Conservation (phyloP, 495 filamentous ascomycete species). For the Hypomontagnella monticulosa region DNA sequence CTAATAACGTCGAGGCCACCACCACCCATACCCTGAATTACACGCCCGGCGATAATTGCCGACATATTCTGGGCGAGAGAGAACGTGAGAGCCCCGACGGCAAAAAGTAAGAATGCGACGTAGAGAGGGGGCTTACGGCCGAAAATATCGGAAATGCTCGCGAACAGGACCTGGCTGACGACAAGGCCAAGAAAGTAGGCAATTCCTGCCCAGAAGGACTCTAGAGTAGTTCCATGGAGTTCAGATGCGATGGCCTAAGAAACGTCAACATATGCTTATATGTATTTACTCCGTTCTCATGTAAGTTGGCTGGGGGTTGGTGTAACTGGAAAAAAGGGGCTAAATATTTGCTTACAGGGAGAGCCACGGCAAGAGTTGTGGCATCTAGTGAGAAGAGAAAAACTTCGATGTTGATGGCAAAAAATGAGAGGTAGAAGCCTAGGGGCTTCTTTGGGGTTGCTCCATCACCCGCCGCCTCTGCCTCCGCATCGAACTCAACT, state of each 20-base stretch:
- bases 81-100: constrained; percentile 70
- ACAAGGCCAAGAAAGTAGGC: constrained; percentile 63
- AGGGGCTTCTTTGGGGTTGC: constrained; percentile 19
- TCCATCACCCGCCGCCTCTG: constrained; percentile 1
- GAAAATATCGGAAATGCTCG: constrained; percentile 71
- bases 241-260: constrained; percentile 52
- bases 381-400: constrained; percentile 34
- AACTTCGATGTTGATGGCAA: constrained; percentile 35
- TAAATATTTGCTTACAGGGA: constrained; percentile 23
- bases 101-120: constrained; percentile 69
- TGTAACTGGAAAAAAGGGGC: neutral
- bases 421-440: constrained; percentile 35
- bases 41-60: constrained; percentile 76
- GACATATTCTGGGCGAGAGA: constrained; percentile 70
- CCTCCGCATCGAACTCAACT: constrained; percentile 9
- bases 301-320: neutral
- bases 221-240: constrained; percentile 63
- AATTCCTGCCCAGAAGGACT: constrained; percentile 69
- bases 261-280: constrained; percentile 2
- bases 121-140: constrained; percentile 79
- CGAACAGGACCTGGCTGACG: constrained; percentile 56
- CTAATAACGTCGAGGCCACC: constrained; percentile 78
- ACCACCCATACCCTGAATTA: constrained; percentile 79
- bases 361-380: constrained; percentile 34
- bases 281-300: neutral